phyloP scores from a whole-genome alignment of 2,329 filamentous ascomycete genomes.

The Sporothrix sp. region DNA sequence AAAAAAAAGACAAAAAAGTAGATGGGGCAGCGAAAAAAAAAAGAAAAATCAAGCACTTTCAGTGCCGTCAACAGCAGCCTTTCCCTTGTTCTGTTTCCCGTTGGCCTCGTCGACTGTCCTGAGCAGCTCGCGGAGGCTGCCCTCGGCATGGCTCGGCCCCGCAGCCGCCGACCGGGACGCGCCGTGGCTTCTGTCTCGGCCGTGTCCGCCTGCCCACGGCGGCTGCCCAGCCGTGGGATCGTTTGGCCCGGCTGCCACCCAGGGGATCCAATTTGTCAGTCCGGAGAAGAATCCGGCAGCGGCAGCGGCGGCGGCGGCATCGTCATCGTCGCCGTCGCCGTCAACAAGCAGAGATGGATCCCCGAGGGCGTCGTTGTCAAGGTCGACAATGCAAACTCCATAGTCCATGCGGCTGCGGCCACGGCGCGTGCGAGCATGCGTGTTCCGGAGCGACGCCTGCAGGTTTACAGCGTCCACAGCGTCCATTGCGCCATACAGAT shows the following conservation, averaged over 20 bases:
- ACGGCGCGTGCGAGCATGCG: neutral
- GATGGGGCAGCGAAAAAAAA: no score
- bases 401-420: neutral
- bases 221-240: constrained; percentile 14
- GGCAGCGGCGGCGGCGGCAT: no score
- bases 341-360: constrained; percentile 11
- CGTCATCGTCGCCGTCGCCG: neutral
- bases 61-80: constrained; percentile 16
- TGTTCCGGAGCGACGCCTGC: neutral
- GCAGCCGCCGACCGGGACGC: neutral
- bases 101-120: constrained; percentile 27
- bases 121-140: constrained; percentile 45
- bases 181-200: neutral
- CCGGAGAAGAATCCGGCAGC: constrained; percentile 25
- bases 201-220: neutral
- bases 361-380: neutral
- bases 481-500: no score
- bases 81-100: constrained; percentile 20
- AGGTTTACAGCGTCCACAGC: constrained; percentile 12
- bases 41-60: neutral
- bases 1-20: neutral
- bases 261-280: constrained; percentile 38
- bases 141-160: constrained; percentile 39
- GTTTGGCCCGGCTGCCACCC: constrained; percentile 27
- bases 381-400: neutral